Percentiles rank a stretch among this genome's conserved stretches.
phyloP scores from a whole-genome alignment of 75 land plant species.

The Pinus taeda region DNA sequence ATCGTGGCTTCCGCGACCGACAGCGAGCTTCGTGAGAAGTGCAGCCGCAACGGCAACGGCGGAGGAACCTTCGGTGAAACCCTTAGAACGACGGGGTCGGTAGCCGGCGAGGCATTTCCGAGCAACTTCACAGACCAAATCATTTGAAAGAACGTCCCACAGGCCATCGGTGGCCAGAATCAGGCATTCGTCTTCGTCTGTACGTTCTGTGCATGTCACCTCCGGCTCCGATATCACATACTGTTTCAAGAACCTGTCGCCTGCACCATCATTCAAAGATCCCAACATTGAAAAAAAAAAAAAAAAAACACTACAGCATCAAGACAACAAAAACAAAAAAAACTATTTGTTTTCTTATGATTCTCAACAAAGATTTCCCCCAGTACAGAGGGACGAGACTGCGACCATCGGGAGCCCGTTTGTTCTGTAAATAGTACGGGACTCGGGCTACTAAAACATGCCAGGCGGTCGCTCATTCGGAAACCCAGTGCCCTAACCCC shows the following conservation, averaged over 20 bases:
- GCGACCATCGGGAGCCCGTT: no score
- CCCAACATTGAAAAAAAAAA: no score
- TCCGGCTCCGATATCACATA: constrained; percentile 23
- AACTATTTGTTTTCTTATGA: no score
- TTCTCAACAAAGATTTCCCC: no score
- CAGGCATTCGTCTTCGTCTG: constrained; percentile 21
- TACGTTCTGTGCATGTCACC: constrained; percentile 15
- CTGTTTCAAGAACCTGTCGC: constrained; percentile 13
- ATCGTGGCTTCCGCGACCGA: constrained; percentile 39
- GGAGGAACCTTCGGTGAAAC: neutral
- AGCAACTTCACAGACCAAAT: constrained; percentile 14
- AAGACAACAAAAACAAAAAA: no score
- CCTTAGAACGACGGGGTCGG: neutral
- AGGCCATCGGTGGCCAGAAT: constrained; percentile 31
- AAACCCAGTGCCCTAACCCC: no score
- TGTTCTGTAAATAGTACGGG: no score
- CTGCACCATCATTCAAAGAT: neutral
- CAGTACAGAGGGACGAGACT: no score
- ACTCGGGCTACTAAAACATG: no score
- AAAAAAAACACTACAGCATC: no score
- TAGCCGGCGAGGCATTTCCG: constrained; percentile 14
- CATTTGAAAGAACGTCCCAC: constrained; percentile 27
- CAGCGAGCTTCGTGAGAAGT: constrained; percentile 43
- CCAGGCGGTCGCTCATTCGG: no score
- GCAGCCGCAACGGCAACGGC: constrained; percentile 31